Evolutionary conservation across 202 grass and related monocot genomes (phyloP), one percentile per base, ranked within the genome.

Genomic region (Musa balbisiana): DNA sequence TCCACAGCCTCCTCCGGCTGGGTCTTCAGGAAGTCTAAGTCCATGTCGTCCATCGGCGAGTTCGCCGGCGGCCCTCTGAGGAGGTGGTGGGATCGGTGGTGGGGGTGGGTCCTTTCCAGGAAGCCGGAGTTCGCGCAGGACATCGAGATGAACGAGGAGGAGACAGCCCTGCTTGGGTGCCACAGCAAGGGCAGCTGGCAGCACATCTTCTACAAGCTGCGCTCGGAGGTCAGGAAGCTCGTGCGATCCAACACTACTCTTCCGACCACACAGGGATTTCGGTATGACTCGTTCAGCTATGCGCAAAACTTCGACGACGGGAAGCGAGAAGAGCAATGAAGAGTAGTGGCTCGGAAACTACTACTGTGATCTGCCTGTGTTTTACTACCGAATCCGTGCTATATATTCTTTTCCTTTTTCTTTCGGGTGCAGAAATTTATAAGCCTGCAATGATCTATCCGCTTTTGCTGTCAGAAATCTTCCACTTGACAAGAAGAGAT

Each of bases 141-240:
- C 83, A 85, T 99, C 16, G 96, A 99, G 82, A 88, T 99, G 96
- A 99, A 95, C 89, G 91, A 92, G 79, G 95, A 95, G 85, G 96
- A 99, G 85, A 88, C 74, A 43, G 83, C 87, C 29, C 69, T 85
- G 53, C 82, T 95, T n/a, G 96, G 96, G 2, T 86, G 83, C 73
- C 80, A 84, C 6, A 77, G 82, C 89, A 72, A 54, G 64, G 96
- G 96, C 33, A 95, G 75, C 83, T 88, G 80, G 87, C 84, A 55
- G 11, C 91, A 99, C 70, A 69, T 92, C 82, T 71, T 99, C 80
- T 95, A 87, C 87, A 91, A 86, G 81, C 24, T 88, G 78, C 87
- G 89, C 66, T 87, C 89, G 59, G 82, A 85, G 64, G 77, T 95
- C 54, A 79, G 87, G 23, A 92, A 83, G 60, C 80, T 95, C 80